Conservation (phyloP, 176 grass and related monocot species). For the Tuctoria greenei region DNA sequence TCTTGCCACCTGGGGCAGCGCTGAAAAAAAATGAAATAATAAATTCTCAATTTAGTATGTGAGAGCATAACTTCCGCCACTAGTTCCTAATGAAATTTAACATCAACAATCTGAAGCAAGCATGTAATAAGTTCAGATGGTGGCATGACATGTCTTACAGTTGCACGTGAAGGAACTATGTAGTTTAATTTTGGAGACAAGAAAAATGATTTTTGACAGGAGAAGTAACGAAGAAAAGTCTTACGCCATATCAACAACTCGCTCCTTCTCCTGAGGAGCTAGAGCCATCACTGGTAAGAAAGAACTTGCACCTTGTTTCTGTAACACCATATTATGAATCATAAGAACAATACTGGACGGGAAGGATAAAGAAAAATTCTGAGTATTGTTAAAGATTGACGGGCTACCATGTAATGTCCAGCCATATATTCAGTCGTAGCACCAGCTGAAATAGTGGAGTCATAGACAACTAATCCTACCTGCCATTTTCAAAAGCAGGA, state of each 20-base stretch:
- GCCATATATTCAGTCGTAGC: constrained; percentile 97
- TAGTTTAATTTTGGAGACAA: background rate
- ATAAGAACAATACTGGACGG: background rate
- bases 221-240: constrained; percentile 14
- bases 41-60: background rate
- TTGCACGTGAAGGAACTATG: too few relatives aligned
- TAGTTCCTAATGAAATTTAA: background rate
- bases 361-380: background rate
- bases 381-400: background rate
- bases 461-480: constrained; percentile 95
- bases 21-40: constrained; percentile 28
- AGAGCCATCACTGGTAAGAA: constrained; percentile 97
- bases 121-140: background rate
- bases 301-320: constrained; percentile 98
- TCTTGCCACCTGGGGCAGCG: constrained; percentile 96
- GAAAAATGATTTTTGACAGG: background rate
- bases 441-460: constrained; percentile 78
- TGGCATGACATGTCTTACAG: background rate
- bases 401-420: constrained; percentile 86
- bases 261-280: constrained; percentile 92
- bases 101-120: constrained; percentile 11
- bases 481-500: constrained; percentile 38
- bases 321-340: constrained; percentile 2
- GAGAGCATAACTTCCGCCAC: background rate
- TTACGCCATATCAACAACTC: constrained; percentile 99